Evolutionary conservation across 2,329 filamentous ascomycete genomes (phyloP).

Genomic region (Venturia oleaginea): DNA sequence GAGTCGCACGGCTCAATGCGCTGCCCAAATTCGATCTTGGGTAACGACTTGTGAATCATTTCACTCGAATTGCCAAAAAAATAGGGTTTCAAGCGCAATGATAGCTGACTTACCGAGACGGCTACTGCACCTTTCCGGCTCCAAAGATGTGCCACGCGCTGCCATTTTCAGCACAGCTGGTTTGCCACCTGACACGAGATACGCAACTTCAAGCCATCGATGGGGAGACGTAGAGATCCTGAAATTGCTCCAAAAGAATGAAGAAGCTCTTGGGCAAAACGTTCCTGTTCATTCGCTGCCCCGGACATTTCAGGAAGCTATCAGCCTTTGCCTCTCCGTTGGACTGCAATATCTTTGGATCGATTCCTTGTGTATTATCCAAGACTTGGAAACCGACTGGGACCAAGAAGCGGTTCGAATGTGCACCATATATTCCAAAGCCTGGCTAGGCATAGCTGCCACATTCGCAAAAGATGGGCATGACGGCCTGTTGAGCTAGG

Average conservation of each 20-base stretch:
- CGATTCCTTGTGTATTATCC: slow-evolving; percentile 8
- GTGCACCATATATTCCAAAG: background rate
- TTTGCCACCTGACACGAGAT: background rate
- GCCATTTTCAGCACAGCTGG: background rate
- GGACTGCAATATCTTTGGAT: slow-evolving; percentile 1
- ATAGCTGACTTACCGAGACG: background rate
- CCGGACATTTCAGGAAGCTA: slow-evolving; percentile 6
- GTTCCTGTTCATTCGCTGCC: background rate
- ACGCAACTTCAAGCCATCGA: background rate
- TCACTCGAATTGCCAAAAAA: background rate
- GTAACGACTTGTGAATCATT: background rate
- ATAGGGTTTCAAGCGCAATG: background rate
- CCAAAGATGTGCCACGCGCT: background rate
- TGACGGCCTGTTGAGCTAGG: background rate
- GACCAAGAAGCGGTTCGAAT: background rate
- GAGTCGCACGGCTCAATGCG: background rate
- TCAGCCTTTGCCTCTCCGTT: background rate
- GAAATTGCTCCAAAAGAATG: background rate
- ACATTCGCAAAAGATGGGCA: background rate
- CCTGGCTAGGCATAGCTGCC: background rate
- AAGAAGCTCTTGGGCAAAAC: background rate
- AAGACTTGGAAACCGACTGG: background rate
- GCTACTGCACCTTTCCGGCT: background rate
- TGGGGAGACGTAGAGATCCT: background rate
- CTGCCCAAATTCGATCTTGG: background rate